phyloP scores from a whole-genome alignment of 1,139 yeast species.

The Meyerozyma athensensis region DNA sequence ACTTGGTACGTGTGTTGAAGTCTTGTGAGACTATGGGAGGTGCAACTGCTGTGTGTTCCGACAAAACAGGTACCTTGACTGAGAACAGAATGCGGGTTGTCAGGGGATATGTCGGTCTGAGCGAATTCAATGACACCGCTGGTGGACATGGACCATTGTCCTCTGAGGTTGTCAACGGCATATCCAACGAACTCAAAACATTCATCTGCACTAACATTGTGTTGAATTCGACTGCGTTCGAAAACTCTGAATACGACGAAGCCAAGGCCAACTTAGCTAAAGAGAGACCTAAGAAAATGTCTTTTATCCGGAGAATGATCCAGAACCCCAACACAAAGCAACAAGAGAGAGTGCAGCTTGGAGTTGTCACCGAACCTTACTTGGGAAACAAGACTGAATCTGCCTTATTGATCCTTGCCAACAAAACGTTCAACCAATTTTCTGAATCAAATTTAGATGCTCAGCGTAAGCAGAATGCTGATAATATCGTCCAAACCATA shows the following conservation, averaged over 20 bases:
- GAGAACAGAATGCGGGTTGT: constrained; percentile 91
- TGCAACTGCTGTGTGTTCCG: constrained; percentile 95
- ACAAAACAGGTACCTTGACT: constrained; percentile 94
- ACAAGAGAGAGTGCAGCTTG: constrained; percentile 16
- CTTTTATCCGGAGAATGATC: constrained; percentile 16
- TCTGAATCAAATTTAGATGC: constrained; percentile 34
- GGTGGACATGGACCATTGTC: constrained; percentile 25
- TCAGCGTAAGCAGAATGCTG: constrained; percentile 31
- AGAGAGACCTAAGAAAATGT: constrained; percentile 26
- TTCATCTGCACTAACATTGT: constrained; percentile 58
- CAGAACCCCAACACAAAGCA: constrained; percentile 12
- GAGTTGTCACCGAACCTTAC: constrained; percentile 49
- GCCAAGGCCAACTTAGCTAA: constrained; percentile 27
- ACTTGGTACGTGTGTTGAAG: constrained; percentile 85
- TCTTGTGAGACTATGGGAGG: constrained; percentile 99
- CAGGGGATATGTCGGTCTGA: constrained; percentile 57
- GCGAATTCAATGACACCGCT: constrained; percentile 42
- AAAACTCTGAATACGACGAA: constrained; percentile 46
- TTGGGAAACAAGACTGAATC: constrained; percentile 94
- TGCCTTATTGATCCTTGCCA: constrained; percentile 72
- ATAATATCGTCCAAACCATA: constrained; percentile 58
- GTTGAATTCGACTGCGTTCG: constrained; percentile 87
- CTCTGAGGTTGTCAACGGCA: constrained; percentile 23
- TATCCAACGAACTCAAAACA: constrained; percentile 30
- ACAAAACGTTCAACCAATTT: constrained; percentile 47